A percentile compares a stretch with the other conserved stretches of the same genome.
Conservation (phyloP, 176 grass and related monocot genomes). For the Carex parvula region DNA sequence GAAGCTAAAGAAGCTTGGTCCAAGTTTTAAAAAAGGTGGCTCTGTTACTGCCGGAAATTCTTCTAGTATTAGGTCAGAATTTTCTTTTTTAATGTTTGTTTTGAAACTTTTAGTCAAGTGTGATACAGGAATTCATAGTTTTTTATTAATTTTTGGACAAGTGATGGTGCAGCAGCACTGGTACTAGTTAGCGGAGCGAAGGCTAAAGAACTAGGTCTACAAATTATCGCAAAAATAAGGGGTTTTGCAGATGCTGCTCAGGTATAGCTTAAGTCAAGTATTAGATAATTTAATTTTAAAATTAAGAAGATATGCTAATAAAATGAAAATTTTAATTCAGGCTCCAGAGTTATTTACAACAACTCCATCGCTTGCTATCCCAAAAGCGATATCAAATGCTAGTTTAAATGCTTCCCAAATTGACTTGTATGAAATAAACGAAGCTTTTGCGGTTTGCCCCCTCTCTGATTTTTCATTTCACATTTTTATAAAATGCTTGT, state of each 20-base stretch:
- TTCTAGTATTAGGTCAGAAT: constrained; percentile 75
- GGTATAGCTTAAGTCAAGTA: constrained; percentile 36
- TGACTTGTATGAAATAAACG: constrained; percentile 94
- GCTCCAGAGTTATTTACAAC: constrained; percentile 91
- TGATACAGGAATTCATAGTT: background rate
- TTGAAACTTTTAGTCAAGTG: background rate
- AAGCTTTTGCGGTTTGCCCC: constrained; percentile 73
- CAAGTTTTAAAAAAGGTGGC: constrained; percentile 65
- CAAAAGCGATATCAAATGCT: constrained; percentile 83
- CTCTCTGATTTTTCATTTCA: background rate
- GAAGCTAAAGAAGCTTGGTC: constrained; percentile 64
- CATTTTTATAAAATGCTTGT: constrained; percentile 4
- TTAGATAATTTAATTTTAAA: background rate
- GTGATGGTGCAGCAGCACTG: constrained; percentile 90
- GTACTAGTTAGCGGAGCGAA: constrained; percentile 83
- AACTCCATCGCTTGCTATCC: constrained; percentile 85
- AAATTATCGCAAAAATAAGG: constrained; percentile 83
- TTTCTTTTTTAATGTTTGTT: background rate
- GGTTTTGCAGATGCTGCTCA: constrained; percentile 88
- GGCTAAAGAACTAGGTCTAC: constrained; percentile 66
- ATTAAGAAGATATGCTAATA: background rate
- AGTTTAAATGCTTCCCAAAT: constrained; percentile 73
- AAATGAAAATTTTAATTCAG: constrained; percentile 34
- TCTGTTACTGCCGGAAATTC: constrained; percentile 78
- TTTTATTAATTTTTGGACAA: constrained; percentile 29